Base-by-base conservation (phyloP, 2,329 filamentous ascomycete species). In the Aspergillus persii region DNA sequence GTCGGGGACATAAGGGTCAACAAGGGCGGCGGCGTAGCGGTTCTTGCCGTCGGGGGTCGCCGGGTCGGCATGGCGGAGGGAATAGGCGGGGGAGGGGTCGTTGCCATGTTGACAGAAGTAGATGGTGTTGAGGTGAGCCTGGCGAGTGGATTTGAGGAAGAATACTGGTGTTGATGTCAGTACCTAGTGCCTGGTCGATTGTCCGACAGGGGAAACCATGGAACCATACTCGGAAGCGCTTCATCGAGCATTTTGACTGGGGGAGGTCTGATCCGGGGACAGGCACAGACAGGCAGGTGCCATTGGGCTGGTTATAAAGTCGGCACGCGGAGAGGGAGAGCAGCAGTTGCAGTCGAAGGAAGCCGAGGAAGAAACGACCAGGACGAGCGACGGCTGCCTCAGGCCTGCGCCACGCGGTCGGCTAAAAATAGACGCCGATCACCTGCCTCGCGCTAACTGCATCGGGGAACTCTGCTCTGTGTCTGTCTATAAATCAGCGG, bases 21-120 rank as follows among this genome's bases (percentile, higher is more conserved):
- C 90, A 2, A 98, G 83, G 44, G 91, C 94, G 60, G 90, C 85
- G 46, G 90, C 93, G 75, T 97, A 99, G 74, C 89, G 90, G 77
- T 94, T 95, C 71, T 84, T 88, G 29, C 91, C 87, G 9, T 82
- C 81, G 47, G 88, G 84, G 7, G 86, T 78, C n/a, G 85, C 75
- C 1, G 92, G 90, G 69, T 95, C 87, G 61, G 88, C 84, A 64
- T 90, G 88, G 66, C 89, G 87, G 36, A 97, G 80, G n/a, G 89
- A 82, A 76, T 98, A 98, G 54, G 90, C 86, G 11, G 92, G 86
- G 26, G 84, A 79, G 0, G 91, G 90, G 44, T 96, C 91, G 62
- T 89, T 89, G 74, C 92, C 94, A 76, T 92, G 86, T 68, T 96
- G 83, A 39, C 84, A 83, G 64, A 77, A 74, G 58, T 76, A 76